Percentiles rank a stretch among this genome's conserved stretches.
phyloP scores from a whole-genome alignment of 75 land plant species.

The Larix kaempferi region DNA sequence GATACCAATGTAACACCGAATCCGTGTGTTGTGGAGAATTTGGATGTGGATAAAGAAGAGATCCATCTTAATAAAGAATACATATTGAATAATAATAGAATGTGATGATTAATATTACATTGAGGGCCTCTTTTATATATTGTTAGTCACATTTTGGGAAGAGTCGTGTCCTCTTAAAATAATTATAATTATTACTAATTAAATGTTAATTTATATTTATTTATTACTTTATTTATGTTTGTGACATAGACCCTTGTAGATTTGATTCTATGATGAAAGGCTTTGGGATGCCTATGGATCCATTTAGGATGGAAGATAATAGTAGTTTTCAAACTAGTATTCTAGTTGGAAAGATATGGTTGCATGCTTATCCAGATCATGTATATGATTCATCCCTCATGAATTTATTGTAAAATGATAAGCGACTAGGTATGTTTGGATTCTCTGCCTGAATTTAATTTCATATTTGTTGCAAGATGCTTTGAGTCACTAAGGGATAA shows the following conservation, averaged over 20 bases:
- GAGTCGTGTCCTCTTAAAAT: too few relatives aligned
- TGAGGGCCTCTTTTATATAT: too few relatives aligned
- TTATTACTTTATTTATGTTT: too few relatives aligned
- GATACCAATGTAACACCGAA: too few relatives aligned
- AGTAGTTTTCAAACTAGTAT: constrained; percentile 38
- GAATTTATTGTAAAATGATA: constrained; percentile 21
- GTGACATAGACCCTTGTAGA: constrained; percentile 59
- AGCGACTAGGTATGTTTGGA: constrained; percentile 26
- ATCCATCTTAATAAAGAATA: too few relatives aligned
- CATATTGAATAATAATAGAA: too few relatives aligned
- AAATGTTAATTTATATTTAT: too few relatives aligned
- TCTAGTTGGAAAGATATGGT: constrained; percentile 33
- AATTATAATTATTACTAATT: too few relatives aligned
- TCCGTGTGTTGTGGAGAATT: too few relatives aligned
- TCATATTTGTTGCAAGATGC: neutral
- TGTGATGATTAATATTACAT: too few relatives aligned
- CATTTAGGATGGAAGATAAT: constrained; percentile 57
- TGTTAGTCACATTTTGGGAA: too few relatives aligned
- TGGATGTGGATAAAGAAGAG: too few relatives aligned
- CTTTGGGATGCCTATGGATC: constrained; percentile 94
- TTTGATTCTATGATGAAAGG: constrained; percentile 60
- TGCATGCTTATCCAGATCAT: constrained; percentile 36
- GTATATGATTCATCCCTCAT: constrained; percentile 25
- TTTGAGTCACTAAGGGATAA: neutral
- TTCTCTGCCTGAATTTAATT: neutral